These are phyloP conservation scores for Leccinum rimulosum DNA, from an alignment of 768 basidiomycete species.

Conservation along the genomic window DNA sequence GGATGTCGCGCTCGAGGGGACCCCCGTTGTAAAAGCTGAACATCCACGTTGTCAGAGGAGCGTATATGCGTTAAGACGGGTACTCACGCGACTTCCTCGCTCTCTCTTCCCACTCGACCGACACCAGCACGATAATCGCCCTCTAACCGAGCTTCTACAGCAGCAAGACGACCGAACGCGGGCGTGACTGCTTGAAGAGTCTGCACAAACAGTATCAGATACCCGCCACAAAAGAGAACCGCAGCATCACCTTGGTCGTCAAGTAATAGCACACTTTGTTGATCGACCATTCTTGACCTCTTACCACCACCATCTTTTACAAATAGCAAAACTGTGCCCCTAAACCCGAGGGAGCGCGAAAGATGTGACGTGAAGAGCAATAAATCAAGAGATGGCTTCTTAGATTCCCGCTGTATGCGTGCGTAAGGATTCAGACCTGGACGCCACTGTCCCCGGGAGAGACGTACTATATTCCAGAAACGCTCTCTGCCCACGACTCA, in stretches of 20 bases:
- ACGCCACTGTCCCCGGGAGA: neutral
- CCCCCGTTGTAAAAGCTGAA: slow-evolving; percentile 91
- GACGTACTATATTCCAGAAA: slow-evolving; percentile 87
- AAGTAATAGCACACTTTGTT: no score
- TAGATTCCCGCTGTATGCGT: slow-evolving; percentile 70
- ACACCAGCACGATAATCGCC: slow-evolving; percentile 92
- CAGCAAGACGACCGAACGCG: slow-evolving; percentile 87
- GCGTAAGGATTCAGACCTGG: neutral
- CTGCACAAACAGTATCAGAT: neutral
- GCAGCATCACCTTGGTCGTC: slow-evolving; percentile 53
- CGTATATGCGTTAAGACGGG: neutral
- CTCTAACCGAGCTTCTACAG: slow-evolving; percentile 81
- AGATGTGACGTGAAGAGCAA: slow-evolving; percentile 92
- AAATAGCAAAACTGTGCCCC: slow-evolving; percentile 80
- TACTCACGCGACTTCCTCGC: slow-evolving; percentile 88
- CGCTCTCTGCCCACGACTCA: slow-evolving; percentile 81
- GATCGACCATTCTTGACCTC: no score
- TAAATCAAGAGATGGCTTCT: slow-evolving; percentile 88
- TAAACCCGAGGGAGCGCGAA: slow-evolving; percentile 77
- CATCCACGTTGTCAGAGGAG: neutral
- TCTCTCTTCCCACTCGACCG: slow-evolving; percentile 80
- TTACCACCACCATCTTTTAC: no score
- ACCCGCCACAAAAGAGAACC: neutral
- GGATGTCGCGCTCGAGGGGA: slow-evolving; percentile 73
- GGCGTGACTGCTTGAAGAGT: slow-evolving; percentile 86